These are phyloP conservation scores for Acrocalymma vagum DNA, from an alignment of 2,329 filamentous ascomycete species.

Conservation along the genomic window DNA sequence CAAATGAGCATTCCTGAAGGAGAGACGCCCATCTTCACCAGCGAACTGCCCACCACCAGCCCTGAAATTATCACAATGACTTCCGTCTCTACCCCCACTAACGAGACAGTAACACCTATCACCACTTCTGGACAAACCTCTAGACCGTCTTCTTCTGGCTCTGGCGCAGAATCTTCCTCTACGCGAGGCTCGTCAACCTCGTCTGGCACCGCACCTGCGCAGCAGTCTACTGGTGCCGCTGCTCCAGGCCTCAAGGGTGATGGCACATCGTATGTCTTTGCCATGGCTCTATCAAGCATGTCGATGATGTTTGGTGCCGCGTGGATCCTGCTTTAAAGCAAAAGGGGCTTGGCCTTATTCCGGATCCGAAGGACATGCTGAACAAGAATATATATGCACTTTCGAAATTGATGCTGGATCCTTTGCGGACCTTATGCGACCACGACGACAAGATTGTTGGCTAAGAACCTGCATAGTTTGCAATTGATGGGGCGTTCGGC, in stretches of 20 bases:
- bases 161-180: no score
- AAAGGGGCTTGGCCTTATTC: background rate
- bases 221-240: conserved; percentile 29
- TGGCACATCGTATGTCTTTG: conserved; percentile 19
- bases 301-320: conserved; percentile 31
- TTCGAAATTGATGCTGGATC: no score
- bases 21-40: conserved; percentile 28
- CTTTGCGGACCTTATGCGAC: no score
- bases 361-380: no score
- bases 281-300: conserved; percentile 25
- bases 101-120: no score
- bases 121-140: no score
- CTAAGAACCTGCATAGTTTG: no score
- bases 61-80: background rate
- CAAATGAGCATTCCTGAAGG: conserved; percentile 30
- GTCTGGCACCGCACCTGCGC: conserved; percentile 17
- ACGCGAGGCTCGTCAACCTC: conserved; percentile 1
- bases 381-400: no score
- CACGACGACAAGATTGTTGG: no score
- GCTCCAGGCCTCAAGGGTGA: conserved; percentile 20
- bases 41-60: conserved; percentile 1
- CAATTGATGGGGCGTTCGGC: no score
- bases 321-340: conserved; percentile 30
- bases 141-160: background rate
- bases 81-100: no score